Base-by-base conservation (phyloP, 352 stramenopile genomes). In the Thalassiosira allenii region DNA sequence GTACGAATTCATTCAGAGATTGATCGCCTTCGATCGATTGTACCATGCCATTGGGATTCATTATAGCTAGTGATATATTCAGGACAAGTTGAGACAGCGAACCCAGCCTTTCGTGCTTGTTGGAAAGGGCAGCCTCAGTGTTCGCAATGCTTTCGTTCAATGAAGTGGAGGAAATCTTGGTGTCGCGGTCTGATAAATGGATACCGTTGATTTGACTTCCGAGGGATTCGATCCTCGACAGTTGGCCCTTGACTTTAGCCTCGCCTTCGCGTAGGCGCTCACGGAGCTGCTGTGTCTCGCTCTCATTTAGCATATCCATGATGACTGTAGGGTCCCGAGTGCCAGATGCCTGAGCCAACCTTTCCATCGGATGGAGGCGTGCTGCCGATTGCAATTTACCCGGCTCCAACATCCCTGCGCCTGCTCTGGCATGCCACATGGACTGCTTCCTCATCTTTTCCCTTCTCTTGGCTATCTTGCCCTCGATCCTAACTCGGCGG, bases 351-450 rank as follows among this genome's bases (percentile, higher is more conserved):
- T 68, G 20, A 17, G 67, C 47, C 22, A 83, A 29, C 47, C 41
- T 77, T 30, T 68, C 11, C 58, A 83, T 78, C 20, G 64, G 47
- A 41, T 83, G 75, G 0, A 67, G 17, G 20, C 34, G 23, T 22
- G 25, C 20, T 22, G 44, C 20, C 30, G 32, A 54, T 30, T 68
- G 23, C 3, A 69, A 4, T 40, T 32, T 20, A 20, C 43, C 44
- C 17, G 44, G n/a, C n/a, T 41, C 14, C 20, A 54, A 6, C 25
- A 57, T 54, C 2, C 6, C 37, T 47, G 9, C 37, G 17, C 8
- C 37, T 17, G 37, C 17, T 9, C 17, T 47, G 37, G 37, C 8
- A 17, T 9, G 9, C 8, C 37, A 9, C 8, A 47, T 47, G 37
- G 37, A 17, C 37, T 17, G 52, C 20, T 65, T 53, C 32, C 30